Evolutionary conservation across 371 early-diverging fungal genomes (phyloP).

Genomic region (Zopfochytrium polystomum): DNA sequence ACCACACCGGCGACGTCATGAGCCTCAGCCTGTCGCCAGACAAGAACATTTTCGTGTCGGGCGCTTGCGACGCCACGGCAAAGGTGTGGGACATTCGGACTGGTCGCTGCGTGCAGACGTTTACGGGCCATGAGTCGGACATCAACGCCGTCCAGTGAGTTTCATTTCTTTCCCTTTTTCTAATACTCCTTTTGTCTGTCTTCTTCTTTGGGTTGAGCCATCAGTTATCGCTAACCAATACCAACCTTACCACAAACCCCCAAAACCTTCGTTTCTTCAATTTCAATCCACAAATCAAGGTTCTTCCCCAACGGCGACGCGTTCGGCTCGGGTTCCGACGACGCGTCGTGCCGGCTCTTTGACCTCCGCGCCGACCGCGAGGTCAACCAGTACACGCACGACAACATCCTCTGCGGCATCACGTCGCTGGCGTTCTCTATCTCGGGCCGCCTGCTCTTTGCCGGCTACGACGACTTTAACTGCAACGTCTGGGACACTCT

Average conservation of each 20-base stretch:
- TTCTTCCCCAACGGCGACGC: constrained; percentile 98
- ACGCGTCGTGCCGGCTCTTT: constrained; percentile 93
- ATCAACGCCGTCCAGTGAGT: constrained; percentile 94
- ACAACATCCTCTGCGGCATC: constrained; percentile 92
- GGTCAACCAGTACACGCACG: constrained; percentile 90
- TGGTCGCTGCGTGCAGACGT: constrained; percentile 92
- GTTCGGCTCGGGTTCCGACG: constrained; percentile 95
- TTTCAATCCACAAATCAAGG: too few species aligned
- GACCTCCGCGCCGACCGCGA: constrained; percentile 96
- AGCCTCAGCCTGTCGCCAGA: constrained; percentile 81
- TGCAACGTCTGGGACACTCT: constrained; percentile 98
- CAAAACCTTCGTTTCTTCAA: too few species aligned
- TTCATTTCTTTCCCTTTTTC: too few species aligned
- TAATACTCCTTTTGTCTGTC: too few species aligned
- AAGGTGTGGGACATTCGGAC: constrained; percentile 97
- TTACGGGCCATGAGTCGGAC: constrained; percentile 94
- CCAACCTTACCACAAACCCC: too few species aligned
- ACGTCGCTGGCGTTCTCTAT: constrained; percentile 94
- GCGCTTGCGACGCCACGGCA: constrained; percentile 96
- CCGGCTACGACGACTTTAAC: constrained; percentile 97
- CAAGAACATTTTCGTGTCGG: constrained; percentile 93
- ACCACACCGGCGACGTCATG: constrained; percentile 99
- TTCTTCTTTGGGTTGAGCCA: too few species aligned
- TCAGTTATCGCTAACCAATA: too few species aligned
- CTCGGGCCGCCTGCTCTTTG: constrained; percentile 92